Evolutionary conservation across 2,329 filamentous ascomycete species (phyloP).

Genomic region (Xylaria sp.): DNA sequence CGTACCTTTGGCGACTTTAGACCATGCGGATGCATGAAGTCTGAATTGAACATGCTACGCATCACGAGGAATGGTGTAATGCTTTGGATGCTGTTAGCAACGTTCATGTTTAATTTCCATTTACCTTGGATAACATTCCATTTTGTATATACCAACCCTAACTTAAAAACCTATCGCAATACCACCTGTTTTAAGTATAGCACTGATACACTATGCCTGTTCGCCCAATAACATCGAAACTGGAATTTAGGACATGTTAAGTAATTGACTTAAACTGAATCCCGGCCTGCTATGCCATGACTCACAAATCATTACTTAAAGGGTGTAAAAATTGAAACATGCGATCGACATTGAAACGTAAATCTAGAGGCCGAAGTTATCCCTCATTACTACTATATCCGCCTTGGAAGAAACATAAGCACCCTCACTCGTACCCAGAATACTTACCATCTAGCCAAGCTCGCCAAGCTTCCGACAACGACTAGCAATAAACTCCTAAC

Average conservation of each 20-base stretch:
- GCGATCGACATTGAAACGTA: not conserved
- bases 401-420: too few relatives aligned
- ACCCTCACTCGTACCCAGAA: not conserved
- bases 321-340: not conserved
- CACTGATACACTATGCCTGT: not conserved
- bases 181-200: not conserved
- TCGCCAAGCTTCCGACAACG: slow-evolving; percentile 6
- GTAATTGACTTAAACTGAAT: slow-evolving; percentile 10
- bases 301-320: not conserved
- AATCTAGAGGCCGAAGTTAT: not conserved
- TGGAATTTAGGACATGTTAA: slow-evolving; percentile 1
- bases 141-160: slow-evolving; percentile 31
- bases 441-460: not conserved
- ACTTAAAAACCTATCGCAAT: slow-evolving; percentile 23
- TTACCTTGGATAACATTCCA: slow-evolving; percentile 4
- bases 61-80: slow-evolving; percentile 21
- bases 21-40: slow-evolving; percentile 48
- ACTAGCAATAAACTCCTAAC: not conserved
- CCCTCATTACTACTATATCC: too few relatives aligned
- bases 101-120: slow-evolving; percentile 9
- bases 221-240: not conserved
- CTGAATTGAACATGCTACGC: slow-evolving; percentile 6
- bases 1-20: slow-evolving; percentile 66
- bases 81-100: slow-evolving; percentile 15
- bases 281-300: not conserved